Conservation (phyloP, 73 alveolate species). For the Paramecium pentaurelia region DNA sequence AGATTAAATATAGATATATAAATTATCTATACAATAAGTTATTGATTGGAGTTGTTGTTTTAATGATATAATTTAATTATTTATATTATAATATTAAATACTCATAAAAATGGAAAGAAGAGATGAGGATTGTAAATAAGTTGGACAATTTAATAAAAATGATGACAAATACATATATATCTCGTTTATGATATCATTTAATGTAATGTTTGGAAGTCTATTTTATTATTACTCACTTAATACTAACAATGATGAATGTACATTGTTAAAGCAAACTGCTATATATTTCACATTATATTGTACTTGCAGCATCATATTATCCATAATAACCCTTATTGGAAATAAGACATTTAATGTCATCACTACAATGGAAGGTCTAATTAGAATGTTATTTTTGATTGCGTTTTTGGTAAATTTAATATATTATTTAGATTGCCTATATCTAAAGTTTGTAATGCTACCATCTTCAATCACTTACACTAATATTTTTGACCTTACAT, state of each 20-base stretch:
- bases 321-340: not conserved
- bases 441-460: not conserved
- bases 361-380: not conserved
- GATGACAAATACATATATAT: not conserved
- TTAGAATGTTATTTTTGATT: not conserved
- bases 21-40: slow-evolving; percentile 62
- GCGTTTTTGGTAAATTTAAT: not conserved
- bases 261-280: not conserved
- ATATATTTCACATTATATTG: not conserved
- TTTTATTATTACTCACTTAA: not conserved
- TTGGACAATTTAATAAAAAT: not conserved
- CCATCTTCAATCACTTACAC: not conserved
- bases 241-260: not conserved
- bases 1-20: not conserved
- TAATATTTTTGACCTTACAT: not conserved
- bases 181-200: not conserved
- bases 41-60: slow-evolving; percentile 65
- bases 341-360: not conserved
- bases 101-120: not conserved
- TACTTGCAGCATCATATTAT: not conserved
- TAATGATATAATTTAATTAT: not conserved
- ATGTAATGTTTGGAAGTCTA: not conserved
- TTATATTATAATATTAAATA: not conserved
- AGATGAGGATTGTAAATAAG: not conserved
- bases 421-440: not conserved